Evolutionary conservation across 1,139 yeast genomes (phyloP).

Genomic region (Yamadazyma friedrichii): DNA sequence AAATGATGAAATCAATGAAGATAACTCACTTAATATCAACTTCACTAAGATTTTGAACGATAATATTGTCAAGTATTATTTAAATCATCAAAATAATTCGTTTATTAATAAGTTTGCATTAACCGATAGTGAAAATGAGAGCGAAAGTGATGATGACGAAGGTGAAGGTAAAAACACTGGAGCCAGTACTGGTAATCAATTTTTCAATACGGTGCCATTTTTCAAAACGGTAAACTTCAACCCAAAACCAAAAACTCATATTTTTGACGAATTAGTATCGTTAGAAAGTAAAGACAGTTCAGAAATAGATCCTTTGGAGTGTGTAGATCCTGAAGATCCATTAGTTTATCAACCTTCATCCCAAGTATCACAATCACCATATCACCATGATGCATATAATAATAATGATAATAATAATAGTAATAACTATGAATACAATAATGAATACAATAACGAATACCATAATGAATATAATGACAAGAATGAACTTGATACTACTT

Average conservation of each 20-base stretch:
- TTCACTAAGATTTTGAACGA: conserved; percentile 43
- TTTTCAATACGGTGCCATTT: conserved; percentile 29
- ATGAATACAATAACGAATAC: neutral
- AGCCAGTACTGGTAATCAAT: neutral
- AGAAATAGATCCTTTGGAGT: neutral
- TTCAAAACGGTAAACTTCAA: conserved; percentile 40
- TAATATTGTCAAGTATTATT: conserved; percentile 33
- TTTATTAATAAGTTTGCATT: conserved; percentile 2
- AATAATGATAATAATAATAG: conserved; percentile 1
- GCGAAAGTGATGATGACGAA: neutral
- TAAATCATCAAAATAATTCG: conserved; percentile 17
- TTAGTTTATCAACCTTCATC: conserved; percentile 1
- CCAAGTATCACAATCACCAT: conserved; percentile 1
- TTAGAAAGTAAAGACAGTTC: conserved; percentile 15
- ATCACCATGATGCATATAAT: neutral
- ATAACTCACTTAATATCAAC: conserved; percentile 25
- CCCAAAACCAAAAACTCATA: conserved; percentile 30
- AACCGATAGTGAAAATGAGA: neutral
- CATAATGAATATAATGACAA: neutral
- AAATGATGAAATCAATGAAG: conserved; percentile 10
- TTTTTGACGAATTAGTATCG: conserved; percentile 41
- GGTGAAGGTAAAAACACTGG: neutral
- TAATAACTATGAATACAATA: neutral
- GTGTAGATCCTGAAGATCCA: neutral
- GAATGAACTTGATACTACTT: neutral